Evolutionary conservation across 192 early-diverging fungal species (phyloP).

Genomic region (Pilaira anomala): DNA sequence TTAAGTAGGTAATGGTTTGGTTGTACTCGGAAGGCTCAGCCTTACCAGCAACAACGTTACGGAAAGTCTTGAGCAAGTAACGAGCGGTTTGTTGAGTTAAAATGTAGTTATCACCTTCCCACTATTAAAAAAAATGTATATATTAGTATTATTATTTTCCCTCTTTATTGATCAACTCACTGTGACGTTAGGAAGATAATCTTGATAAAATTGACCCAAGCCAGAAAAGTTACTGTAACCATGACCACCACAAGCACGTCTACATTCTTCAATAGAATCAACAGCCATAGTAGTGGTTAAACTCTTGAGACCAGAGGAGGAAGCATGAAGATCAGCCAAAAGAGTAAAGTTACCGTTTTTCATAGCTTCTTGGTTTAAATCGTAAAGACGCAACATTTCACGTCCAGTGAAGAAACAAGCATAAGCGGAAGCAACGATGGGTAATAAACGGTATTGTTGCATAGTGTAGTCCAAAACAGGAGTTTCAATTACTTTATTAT

Average conservation of each 20-base stretch:
- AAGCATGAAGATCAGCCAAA: slow-evolving; percentile 72
- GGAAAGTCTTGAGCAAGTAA: slow-evolving; percentile 70
- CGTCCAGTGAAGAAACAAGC: slow-evolving; percentile 68
- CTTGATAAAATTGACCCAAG: slow-evolving; percentile 61
- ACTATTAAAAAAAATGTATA: slow-evolving; percentile 19
- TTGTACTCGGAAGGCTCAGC: slow-evolving; percentile 43
- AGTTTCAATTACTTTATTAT: slow-evolving; percentile 54
- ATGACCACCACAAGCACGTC: slow-evolving; percentile 77
- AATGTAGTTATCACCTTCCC: slow-evolving; percentile 85
- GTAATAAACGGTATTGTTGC: slow-evolving; percentile 73
- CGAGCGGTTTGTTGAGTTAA: slow-evolving; percentile 83
- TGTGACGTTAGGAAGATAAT: slow-evolving; percentile 71
- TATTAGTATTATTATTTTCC: background rate
- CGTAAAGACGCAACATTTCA: slow-evolving; percentile 62
- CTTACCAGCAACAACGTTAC: slow-evolving; percentile 51
- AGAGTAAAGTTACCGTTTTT: slow-evolving; percentile 57
- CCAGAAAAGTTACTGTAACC: slow-evolving; percentile 75
- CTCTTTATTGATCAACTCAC: background rate
- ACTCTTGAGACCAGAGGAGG: slow-evolving; percentile 68
- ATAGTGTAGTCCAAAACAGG: slow-evolving; percentile 74
- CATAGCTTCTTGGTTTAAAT: slow-evolving; percentile 56
- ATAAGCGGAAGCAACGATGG: slow-evolving; percentile 68
- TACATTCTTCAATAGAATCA: slow-evolving; percentile 68
- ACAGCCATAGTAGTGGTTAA: slow-evolving; percentile 64
- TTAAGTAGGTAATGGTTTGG: slow-evolving; percentile 42